These are phyloP conservation scores for Apiotrichum domesticum DNA, from an alignment of 1,284 basidiomycete species.

Conservation along the genomic window DNA sequence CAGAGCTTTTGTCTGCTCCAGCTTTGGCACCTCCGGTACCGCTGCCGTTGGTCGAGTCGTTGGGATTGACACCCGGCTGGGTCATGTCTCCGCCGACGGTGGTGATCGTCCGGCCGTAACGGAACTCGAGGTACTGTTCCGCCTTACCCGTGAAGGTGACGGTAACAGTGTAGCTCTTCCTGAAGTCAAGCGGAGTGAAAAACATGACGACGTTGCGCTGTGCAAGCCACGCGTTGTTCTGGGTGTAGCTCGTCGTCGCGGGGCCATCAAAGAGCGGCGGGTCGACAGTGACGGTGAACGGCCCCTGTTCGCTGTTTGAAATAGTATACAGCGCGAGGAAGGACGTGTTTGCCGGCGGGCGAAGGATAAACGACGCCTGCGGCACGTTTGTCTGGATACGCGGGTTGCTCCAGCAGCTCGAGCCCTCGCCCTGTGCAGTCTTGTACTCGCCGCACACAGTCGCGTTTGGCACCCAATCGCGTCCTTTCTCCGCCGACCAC, in stretches of 20 bases:
- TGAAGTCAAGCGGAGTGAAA: conserved; percentile 1
- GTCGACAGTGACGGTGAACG: neutral
- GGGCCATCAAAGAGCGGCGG: neutral
- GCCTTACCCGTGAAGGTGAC: neutral
- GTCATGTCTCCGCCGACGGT: neutral
- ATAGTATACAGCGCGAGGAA: neutral
- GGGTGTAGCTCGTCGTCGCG: neutral
- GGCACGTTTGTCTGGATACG: neutral
- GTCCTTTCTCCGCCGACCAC: neutral
- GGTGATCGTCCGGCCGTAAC: neutral
- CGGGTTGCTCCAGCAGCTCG: neutral
- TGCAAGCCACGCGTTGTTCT: neutral
- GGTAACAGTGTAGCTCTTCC: neutral
- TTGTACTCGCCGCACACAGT: neutral
- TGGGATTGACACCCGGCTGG: neutral
- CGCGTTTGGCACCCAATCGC: neutral
- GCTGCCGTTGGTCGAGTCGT: neutral
- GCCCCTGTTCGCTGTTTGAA: neutral
- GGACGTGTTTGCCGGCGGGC: conserved; percentile 2
- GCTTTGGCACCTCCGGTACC: neutral
- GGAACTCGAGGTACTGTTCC: neutral
- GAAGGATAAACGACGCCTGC: neutral
- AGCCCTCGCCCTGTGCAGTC: neutral
- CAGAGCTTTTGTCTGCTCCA: conserved; percentile 5
- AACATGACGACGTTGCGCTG: neutral